A percentile compares a stretch with the other conserved stretches of the same genome.
phyloP scores from a whole-genome alignment of 192 early-diverging fungal species.

The Podochytrium sp. region DNA sequence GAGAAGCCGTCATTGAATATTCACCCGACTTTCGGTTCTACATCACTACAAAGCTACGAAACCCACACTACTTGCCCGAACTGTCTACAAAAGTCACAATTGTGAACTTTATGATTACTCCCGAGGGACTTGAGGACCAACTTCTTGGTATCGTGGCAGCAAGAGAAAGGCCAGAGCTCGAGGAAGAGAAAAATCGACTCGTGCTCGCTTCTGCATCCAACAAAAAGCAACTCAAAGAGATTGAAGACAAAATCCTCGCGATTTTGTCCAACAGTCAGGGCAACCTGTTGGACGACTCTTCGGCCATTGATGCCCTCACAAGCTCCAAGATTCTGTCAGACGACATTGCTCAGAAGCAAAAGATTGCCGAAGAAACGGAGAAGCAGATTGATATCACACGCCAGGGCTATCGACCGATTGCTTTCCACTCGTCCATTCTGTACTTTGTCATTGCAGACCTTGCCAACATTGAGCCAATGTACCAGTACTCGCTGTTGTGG shows the following conservation, averaged over 20 bases:
- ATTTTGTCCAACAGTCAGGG: conserved; percentile 61
- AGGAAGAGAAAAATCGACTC: conserved; percentile 65
- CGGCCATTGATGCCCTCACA: conserved; percentile 62
- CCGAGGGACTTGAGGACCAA: conserved; percentile 66
- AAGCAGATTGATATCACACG: conserved; percentile 64
- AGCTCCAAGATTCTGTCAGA: conserved; percentile 61
- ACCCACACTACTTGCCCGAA: conserved; percentile 68
- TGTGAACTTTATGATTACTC: conserved; percentile 70
- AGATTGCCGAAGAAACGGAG: conserved; percentile 64
- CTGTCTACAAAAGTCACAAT: conserved; percentile 67
- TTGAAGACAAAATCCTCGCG: conserved; percentile 63
- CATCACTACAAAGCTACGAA: conserved; percentile 64
- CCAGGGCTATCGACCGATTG: conserved; percentile 64
- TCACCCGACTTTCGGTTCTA: conserved; percentile 66
- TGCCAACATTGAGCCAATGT: conserved; percentile 70
- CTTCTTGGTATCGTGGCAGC: conserved; percentile 65
- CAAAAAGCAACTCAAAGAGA: conserved; percentile 68
- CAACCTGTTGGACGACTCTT: conserved; percentile 65
- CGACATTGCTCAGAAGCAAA: conserved; percentile 66
- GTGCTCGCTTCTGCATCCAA: conserved; percentile 61
- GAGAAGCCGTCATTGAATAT: conserved; percentile 64
- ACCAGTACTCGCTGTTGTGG: conserved; percentile 65
- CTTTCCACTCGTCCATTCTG: conserved; percentile 61
- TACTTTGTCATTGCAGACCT: conserved; percentile 69
- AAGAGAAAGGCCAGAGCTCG: conserved; percentile 67